phyloP scores from a whole-genome alignment of 225 moss, liverwort and hornwort species.

The Polytrichum commune region DNA sequence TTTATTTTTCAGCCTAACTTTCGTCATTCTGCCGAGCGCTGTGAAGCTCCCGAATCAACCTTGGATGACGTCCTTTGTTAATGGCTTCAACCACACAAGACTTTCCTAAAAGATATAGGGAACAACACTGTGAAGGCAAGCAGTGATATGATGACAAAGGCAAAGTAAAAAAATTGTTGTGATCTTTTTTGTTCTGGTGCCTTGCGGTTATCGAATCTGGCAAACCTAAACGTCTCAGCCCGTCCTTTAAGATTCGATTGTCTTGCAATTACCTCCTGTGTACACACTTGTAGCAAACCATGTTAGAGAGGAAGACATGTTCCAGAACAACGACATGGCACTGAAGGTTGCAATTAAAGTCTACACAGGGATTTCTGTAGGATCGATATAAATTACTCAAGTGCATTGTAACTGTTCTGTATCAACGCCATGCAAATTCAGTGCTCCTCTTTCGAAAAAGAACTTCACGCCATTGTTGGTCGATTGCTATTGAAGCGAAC shows the following conservation, averaged over 20 bases:
- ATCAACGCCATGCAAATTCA: too few relatives aligned
- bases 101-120: slow-evolving; percentile 27
- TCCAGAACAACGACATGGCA: background rate
- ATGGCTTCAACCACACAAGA: slow-evolving; percentile 14
- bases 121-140: slow-evolving; percentile 30
- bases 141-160: slow-evolving; percentile 18
- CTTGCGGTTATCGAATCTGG: background rate
- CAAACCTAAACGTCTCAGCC: slow-evolving; percentile 18
- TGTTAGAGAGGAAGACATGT: background rate
- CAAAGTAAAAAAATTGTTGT: slow-evolving; percentile 10
- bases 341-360: background rate
- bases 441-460: too few relatives aligned
- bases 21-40: background rate
- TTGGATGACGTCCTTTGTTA: background rate
- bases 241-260: slow-evolving; percentile 10
- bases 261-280: slow-evolving; percentile 15
- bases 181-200: background rate
- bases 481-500: too few relatives aligned
- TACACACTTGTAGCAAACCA: background rate
- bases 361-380: background rate
- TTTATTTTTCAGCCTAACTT: background rate
- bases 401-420: too few relatives aligned
- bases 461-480: too few relatives aligned
- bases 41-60: background rate
- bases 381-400: background rate